Evolutionary conservation across 352 stramenopile species (phyloP).

Genomic region (Pythium grandisporangium): DNA sequence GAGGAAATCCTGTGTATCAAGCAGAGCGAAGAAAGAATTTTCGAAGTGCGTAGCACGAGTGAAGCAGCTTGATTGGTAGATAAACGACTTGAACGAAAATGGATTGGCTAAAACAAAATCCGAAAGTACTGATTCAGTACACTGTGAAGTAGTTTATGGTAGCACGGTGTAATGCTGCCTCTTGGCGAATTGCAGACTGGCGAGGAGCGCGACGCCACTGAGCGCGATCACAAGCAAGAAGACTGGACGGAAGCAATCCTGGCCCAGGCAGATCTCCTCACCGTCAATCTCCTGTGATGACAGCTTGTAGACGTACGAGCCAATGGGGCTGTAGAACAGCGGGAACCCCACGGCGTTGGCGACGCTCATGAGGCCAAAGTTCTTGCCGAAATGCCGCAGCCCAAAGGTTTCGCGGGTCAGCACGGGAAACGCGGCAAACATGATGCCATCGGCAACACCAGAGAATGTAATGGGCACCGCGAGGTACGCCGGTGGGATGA

Average conservation of each 20-base stretch:
- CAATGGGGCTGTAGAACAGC: slow-evolving; percentile 58
- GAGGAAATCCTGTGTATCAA: too few relatives aligned
- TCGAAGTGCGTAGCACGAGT: too few relatives aligned
- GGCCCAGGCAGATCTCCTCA: slow-evolving; percentile 41
- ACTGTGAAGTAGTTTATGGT: not conserved
- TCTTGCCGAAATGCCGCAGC: slow-evolving; percentile 61
- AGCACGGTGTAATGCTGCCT: slow-evolving; percentile 19
- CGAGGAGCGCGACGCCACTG: slow-evolving; percentile 34
- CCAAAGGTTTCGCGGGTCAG: slow-evolving; percentile 68
- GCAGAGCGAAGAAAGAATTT: too few relatives aligned
- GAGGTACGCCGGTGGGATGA: slow-evolving; percentile 27
- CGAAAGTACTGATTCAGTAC: not conserved
- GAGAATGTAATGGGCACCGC: slow-evolving; percentile 46
- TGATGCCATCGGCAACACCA: slow-evolving; percentile 55
- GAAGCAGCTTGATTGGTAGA: too few relatives aligned
- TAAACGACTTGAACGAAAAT: too few relatives aligned
- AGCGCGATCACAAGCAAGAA: slow-evolving; percentile 48
- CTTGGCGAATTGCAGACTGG: slow-evolving; percentile 41
- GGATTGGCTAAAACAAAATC: slow-evolving; percentile 5
- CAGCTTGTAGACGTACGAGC: slow-evolving; percentile 45
- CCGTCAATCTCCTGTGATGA: slow-evolving; percentile 23
- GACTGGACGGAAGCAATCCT: slow-evolving; percentile 48
- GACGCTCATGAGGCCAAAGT: slow-evolving; percentile 67
- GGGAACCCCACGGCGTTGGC: slow-evolving; percentile 68
- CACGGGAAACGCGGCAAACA: slow-evolving; percentile 65